phyloP scores from a whole-genome alignment of 495 filamentous ascomycete genomes.

The Hypomontagnella monticulosa region DNA sequence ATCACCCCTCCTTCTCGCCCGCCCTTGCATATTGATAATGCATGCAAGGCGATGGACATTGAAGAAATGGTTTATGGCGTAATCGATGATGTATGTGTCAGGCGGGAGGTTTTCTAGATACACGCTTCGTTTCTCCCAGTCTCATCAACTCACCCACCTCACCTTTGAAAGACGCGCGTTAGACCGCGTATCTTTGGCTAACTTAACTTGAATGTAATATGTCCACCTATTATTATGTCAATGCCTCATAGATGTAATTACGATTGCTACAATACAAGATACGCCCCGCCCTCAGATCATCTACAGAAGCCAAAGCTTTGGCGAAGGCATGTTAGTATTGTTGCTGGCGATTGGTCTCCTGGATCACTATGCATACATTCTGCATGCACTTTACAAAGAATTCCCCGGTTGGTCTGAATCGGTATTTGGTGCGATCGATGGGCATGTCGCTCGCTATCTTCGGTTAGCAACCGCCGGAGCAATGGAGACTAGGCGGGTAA shows the following conservation, averaged over 20 bases:
- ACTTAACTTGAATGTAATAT: conserved; percentile 2
- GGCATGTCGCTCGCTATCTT: conserved; percentile 21
- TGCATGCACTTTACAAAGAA: conserved; percentile 37
- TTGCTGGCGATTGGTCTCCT: conserved; percentile 13
- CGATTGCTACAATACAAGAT: conserved; percentile 5
- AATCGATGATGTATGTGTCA: conserved; percentile 26
- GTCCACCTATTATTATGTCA: not conserved
- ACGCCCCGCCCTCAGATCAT: not conserved
- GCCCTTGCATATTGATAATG: conserved; percentile 40
- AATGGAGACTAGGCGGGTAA: conserved; percentile 15
- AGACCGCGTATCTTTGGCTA: not conserved
- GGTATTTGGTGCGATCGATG: conserved; percentile 32
- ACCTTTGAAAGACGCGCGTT: not conserved
- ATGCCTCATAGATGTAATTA: not conserved
- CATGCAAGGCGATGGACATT: conserved; percentile 32
- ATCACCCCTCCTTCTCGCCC: conserved; percentile 32
- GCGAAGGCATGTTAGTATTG: not conserved
- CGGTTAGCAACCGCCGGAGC: conserved; percentile 3
- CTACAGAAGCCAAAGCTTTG: conserved; percentile 4
- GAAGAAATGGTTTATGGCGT: conserved; percentile 33
- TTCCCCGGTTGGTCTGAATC: conserved; percentile 36
- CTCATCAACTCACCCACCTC: not conserved
- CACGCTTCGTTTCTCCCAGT: not conserved
- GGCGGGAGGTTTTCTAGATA: not conserved
- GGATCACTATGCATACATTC: conserved; percentile 24